phyloP scores from a whole-genome alignment of 345 rosid genomes.

The Alliaria petiolata region DNA sequence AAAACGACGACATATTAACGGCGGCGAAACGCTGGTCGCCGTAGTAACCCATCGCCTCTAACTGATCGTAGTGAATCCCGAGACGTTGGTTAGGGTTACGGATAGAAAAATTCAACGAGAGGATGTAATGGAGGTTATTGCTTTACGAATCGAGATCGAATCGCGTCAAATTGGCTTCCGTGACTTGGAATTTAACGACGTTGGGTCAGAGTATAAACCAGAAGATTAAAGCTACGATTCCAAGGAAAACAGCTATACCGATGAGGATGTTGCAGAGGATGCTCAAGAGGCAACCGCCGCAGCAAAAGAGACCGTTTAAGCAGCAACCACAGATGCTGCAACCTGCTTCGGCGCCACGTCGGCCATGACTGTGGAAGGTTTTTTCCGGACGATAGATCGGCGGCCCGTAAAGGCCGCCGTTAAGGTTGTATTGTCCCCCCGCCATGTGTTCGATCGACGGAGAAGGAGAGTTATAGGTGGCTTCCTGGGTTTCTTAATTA shows the following conservation, averaged over 20 bases:
- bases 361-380: conserved; percentile 40
- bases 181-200: conserved; percentile 38
- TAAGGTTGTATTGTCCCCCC: conserved; percentile 20
- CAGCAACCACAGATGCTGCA: conserved; percentile 14
- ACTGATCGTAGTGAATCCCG: conserved; percentile 44
- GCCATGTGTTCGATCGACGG: conserved; percentile 14
- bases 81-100: conserved; percentile 60
- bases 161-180: conserved; percentile 36
- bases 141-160: conserved; percentile 31
- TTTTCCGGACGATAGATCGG: conserved; percentile 36
- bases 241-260: conserved; percentile 31
- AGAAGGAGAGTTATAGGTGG: not conserved
- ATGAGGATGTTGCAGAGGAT: conserved; percentile 35
- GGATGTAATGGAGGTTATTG: conserved; percentile 38
- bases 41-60: conserved; percentile 43
- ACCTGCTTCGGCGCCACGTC: conserved; percentile 24
- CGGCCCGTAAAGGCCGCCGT: conserved; percentile 58
- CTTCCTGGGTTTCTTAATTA: not conserved
- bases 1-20: conserved; percentile 38
- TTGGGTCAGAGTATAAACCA: conserved; percentile 64
- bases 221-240: conserved; percentile 39
- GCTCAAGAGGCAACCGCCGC: conserved; percentile 41
- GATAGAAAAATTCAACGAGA: conserved; percentile 39
- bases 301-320: conserved; percentile 1
- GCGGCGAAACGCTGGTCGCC: conserved; percentile 35